Evolutionary conservation across 306 rosid genomes (phyloP).

Genomic region (Albizia julibrissin): DNA sequence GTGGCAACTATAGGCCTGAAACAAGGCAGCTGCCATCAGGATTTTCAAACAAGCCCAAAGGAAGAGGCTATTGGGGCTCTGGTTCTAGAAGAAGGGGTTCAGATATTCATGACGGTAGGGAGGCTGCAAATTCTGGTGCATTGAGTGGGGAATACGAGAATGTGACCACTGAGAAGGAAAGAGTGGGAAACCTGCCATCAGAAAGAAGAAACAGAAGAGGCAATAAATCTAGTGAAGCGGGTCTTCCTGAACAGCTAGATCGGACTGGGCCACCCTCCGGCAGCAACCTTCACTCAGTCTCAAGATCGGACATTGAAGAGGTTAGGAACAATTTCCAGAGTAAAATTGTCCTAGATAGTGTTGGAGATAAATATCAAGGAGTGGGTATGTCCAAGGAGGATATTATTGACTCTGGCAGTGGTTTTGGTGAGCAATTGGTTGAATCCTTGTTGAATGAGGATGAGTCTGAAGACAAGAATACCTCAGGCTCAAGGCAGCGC

Average conservation of each 20-base stretch:
- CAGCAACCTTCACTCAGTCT: constrained; percentile 49
- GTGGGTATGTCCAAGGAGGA: constrained; percentile 23
- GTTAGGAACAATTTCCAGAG: constrained; percentile 33
- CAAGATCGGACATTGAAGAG: constrained; percentile 42
- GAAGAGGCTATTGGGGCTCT: constrained; percentile 54
- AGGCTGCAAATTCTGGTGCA: constrained; percentile 34
- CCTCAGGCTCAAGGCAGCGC: constrained; percentile 42
- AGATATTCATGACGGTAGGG: constrained; percentile 43
- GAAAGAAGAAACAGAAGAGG: constrained; percentile 39
- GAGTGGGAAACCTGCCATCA: constrained; percentile 30
- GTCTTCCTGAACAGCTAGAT: constrained; percentile 63
- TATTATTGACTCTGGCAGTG: constrained; percentile 17
- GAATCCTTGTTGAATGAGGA: constrained; percentile 71
- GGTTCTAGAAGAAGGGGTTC: constrained; percentile 44
- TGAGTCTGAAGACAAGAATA: constrained; percentile 59
- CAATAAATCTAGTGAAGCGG: constrained; percentile 36
- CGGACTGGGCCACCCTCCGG: constrained; percentile 60
- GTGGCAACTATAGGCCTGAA: constrained; percentile 40
- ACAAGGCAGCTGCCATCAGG: constrained; percentile 56
- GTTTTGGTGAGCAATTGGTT: constrained; percentile 46
- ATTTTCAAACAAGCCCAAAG: constrained; percentile 53
- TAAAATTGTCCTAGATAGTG: constrained; percentile 33
- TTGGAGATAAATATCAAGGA: constrained; percentile 29
- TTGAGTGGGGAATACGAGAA: constrained; percentile 37
- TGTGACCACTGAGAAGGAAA: constrained; percentile 35